Conservation (phyloP, 305 asterid genomes). For the Solanum aculeatissimum region DNA sequence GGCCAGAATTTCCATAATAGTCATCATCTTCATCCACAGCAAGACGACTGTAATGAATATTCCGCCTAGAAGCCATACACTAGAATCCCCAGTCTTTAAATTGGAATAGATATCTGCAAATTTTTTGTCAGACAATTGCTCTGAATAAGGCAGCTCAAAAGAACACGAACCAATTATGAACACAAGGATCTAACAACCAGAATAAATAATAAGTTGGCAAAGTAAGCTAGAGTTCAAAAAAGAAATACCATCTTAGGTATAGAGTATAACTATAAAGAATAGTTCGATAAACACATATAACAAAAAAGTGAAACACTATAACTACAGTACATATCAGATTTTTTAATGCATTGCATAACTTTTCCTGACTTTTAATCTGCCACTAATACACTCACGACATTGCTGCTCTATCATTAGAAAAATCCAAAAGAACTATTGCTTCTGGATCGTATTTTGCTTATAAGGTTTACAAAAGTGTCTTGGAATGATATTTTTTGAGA, state of each 20-base stretch:
- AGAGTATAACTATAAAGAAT: neutral
- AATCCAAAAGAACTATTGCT: neutral
- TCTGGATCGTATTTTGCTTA: neutral
- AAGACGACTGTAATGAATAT: conserved; percentile 48
- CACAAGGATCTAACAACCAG: neutral
- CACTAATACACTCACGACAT: neutral
- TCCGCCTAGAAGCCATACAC: conserved; percentile 61
- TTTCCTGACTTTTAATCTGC: neutral
- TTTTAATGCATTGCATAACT: neutral
- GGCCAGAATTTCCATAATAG: conserved; percentile 19
- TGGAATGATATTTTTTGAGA: neutral
- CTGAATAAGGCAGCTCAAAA: neutral
- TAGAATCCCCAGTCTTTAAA: neutral
- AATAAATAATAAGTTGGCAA: neutral
- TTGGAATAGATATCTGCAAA: neutral
- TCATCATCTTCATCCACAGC: conserved; percentile 48
- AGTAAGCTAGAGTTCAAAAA: neutral
- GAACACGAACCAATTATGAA: neutral
- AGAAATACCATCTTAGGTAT: neutral
- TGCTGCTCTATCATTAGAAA: neutral
- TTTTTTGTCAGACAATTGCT: neutral
- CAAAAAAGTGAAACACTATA: neutral
- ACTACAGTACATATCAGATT: neutral
- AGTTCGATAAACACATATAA: neutral
- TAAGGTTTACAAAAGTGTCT: neutral